These are phyloP conservation scores for Scedosporium minutisporum DNA, from an alignment of 2,329 filamentous ascomycete species.

Conservation along the genomic window DNA sequence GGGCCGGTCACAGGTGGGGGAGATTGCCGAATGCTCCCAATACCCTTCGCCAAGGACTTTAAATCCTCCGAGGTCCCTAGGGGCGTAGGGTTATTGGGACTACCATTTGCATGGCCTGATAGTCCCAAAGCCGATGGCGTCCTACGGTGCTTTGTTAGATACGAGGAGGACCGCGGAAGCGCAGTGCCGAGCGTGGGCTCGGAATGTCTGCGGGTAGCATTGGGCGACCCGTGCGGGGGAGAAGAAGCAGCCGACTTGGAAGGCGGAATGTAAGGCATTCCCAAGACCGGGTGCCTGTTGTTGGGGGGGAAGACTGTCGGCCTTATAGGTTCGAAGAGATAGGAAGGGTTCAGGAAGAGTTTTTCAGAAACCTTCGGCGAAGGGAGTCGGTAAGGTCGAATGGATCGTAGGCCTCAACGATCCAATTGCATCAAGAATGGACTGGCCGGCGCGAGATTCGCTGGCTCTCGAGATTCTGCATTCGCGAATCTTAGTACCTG, in stretches of 20 bases:
- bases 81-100: slow-evolving; percentile 29
- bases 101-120: slow-evolving; percentile 10
- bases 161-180: slow-evolving; percentile 56
- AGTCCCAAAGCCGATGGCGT: slow-evolving; percentile 34
- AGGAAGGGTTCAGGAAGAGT: neutral
- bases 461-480: neutral
- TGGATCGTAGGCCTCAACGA: neutral
- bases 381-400: neutral
- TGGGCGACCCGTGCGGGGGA: slow-evolving; percentile 47
- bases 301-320: neutral
- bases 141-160: slow-evolving; percentile 54
- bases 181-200: slow-evolving; percentile 13
- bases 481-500: neutral
- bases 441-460: neutral
- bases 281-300: slow-evolving; percentile 16
- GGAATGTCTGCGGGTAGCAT: slow-evolving; percentile 49
- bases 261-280: slow-evolving; percentile 86
- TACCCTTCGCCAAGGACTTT: slow-evolving; percentile 32
- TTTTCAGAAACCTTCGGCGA: neutral
- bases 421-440: neutral
- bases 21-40: slow-evolving; percentile 66
- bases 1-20: slow-evolving; percentile 70
- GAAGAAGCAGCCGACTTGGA: slow-evolving; percentile 54
- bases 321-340: neutral
- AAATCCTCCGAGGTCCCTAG: slow-evolving; percentile 41